These are phyloP conservation scores for Fraxinus angustifolia DNA, from an alignment of 305 asterid species.

Conservation along the genomic window DNA sequence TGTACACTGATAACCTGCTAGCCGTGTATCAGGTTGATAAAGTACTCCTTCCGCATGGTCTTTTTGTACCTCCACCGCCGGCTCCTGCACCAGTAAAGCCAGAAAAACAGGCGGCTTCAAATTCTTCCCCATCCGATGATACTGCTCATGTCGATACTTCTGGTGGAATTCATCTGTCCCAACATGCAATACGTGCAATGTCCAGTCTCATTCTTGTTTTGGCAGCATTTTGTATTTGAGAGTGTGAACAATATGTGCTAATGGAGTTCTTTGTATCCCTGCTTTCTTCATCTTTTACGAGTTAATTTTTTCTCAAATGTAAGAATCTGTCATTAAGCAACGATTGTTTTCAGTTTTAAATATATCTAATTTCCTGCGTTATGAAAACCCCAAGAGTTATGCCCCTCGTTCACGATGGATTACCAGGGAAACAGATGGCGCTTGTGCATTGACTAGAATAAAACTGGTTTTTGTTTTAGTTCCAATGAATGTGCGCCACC, in stretches of 20 bases:
- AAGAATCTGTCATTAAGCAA: background rate
- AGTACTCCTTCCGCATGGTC: conserved; percentile 53
- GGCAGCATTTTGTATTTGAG: conserved; percentile 13
- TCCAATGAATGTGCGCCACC: background rate
- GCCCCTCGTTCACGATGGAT: background rate
- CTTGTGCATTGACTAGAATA: background rate
- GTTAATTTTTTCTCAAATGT: conserved; percentile 7
- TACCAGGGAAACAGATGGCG: background rate
- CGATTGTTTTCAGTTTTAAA: background rate
- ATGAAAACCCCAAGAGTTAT: background rate
- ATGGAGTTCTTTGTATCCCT: conserved; percentile 6
- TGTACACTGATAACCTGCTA: conserved; percentile 44
- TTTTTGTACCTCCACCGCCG: conserved; percentile 45
- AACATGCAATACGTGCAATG: conserved; percentile 12
- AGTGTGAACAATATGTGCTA: background rate
- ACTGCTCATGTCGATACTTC: conserved; percentile 36
- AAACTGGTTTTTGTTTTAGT: background rate
- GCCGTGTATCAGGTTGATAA: conserved; percentile 61
- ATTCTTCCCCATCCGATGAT: conserved; percentile 28
- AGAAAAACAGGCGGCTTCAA: conserved; percentile 28
- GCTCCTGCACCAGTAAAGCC: conserved; percentile 51
- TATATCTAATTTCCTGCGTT: background rate
- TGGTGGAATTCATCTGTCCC: conserved; percentile 8
- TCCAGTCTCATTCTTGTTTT: conserved; percentile 5
- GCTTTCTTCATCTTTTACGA: background rate